Conservation (phyloP, 2,329 filamentous ascomycete species). For the Alternaria ethzedia region DNA sequence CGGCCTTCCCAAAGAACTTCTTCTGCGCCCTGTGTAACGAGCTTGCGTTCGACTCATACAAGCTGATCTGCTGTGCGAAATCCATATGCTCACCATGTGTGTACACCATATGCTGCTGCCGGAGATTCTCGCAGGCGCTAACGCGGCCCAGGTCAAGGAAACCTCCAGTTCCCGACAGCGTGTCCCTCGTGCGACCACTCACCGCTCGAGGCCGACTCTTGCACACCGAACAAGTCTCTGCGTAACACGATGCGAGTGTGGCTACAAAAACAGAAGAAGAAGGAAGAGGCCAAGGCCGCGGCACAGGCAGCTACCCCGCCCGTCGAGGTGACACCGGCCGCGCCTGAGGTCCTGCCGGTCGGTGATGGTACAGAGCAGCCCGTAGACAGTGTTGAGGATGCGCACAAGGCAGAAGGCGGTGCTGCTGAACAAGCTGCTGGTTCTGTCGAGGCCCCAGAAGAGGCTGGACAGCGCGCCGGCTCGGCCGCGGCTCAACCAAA, state of each 20-base stretch:
- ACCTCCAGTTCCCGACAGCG: conserved; percentile 71
- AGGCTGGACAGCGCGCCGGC: conserved; percentile 20
- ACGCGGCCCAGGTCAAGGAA: conserved; percentile 35
- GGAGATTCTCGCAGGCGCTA: neutral
- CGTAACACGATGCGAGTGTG: conserved; percentile 92
- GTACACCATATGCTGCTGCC: conserved; percentile 37
- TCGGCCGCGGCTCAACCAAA: conserved; percentile 26
- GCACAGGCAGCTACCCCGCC: conserved; percentile 38
- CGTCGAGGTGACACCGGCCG: conserved; percentile 25
- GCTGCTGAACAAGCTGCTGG: conserved; percentile 12
- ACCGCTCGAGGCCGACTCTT: conserved; percentile 83
- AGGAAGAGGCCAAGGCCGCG: conserved; percentile 46
- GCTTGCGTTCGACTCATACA: conserved; percentile 87
- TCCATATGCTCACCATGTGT: conserved; percentile 89
- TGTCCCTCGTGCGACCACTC: conserved; percentile 95
- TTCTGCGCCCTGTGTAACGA: conserved; percentile 94
- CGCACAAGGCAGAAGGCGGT: conserved; percentile 16
- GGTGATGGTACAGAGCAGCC: conserved; percentile 32
- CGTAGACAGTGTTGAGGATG: conserved; percentile 39
- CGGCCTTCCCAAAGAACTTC: conserved; percentile 94
- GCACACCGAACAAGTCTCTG: conserved; percentile 87
- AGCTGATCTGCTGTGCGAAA: conserved; percentile 93
- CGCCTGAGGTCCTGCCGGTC: conserved; percentile 28
- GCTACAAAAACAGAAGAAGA: conserved; percentile 83
- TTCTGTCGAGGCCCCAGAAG: conserved; percentile 18